Conservation (phyloP, 768 basidiomycete genomes). For the Termitomyces sp. region DNA sequence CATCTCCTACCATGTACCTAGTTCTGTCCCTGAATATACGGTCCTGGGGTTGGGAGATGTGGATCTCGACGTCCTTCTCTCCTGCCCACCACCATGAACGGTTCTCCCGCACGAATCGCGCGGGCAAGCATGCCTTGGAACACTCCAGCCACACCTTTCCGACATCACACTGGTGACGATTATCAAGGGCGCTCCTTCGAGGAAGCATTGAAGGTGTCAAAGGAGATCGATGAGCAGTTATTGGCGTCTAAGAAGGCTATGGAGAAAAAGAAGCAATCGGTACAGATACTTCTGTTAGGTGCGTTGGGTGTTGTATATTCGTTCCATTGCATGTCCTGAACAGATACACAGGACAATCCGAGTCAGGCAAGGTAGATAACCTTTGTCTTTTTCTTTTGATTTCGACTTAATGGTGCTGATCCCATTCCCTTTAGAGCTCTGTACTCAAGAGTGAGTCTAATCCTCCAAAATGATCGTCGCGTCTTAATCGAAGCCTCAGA, state of each 20-base stretch:
- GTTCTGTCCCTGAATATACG: too few species aligned
- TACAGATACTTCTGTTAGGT: constrained; percentile 55
- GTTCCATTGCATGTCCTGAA: background rate
- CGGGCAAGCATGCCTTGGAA: constrained; percentile 1
- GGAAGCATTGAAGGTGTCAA: constrained; percentile 41
- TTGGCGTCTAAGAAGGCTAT: constrained; percentile 39
- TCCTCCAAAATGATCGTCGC: background rate
- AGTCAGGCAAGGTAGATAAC: constrained; percentile 47
- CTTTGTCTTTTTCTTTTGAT: background rate
- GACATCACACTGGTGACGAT: background rate
- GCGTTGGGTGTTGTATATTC: background rate
- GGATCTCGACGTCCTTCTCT: background rate
- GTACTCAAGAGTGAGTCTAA: constrained; percentile 40
- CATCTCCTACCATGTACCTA: too few species aligned
- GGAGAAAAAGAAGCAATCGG: constrained; percentile 47
- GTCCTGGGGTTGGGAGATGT: background rate
- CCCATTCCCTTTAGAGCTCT: constrained; percentile 35
- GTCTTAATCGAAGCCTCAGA: constrained; percentile 33
- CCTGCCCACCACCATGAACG: background rate
- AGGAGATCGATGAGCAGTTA: constrained; percentile 47
- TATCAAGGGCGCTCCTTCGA: constrained; percentile 23
- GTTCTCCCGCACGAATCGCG: background rate
- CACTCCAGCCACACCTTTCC: constrained; percentile 2
- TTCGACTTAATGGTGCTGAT: background rate
- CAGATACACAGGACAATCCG: constrained; percentile 50